phyloP scores from a whole-genome alignment of 2,329 filamentous ascomycete genomes.

The Aureobasidium sp. region DNA sequence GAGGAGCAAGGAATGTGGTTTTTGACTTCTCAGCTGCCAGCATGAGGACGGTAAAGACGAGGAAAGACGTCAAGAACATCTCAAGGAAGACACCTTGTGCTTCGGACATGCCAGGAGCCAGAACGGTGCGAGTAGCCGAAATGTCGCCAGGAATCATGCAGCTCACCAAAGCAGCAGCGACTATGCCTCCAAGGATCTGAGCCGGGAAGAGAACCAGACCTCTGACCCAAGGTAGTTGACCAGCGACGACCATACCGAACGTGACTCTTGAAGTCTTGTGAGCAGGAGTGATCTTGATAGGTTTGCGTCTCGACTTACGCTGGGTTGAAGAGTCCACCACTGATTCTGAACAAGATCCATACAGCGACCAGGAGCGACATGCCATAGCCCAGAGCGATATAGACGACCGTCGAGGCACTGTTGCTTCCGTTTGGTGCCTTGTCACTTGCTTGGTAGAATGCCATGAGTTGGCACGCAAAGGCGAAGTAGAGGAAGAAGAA shows the following conservation, averaged over 20 bases:
- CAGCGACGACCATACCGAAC: constrained; percentile 24
- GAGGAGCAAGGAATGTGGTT: constrained; percentile 24
- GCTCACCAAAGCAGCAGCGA: constrained; percentile 24
- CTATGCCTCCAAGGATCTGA: constrained; percentile 26
- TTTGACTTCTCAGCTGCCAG: constrained; percentile 29
- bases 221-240: constrained; percentile 21
- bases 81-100: constrained; percentile 28
- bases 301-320: constrained; percentile 9
- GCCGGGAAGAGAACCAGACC: constrained; percentile 23
- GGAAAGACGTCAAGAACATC: constrained; percentile 26
- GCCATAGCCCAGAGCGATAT: constrained; percentile 25
- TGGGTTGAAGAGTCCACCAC: constrained; percentile 23
- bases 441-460: constrained; percentile 20
- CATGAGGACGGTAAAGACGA: constrained; percentile 29
- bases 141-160: constrained; percentile 26
- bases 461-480: constrained; percentile 22
- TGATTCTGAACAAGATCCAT: constrained; percentile 25
- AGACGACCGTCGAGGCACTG: constrained; percentile 22
- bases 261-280: constrained; percentile 19
- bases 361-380: constrained; percentile 25
- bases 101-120: constrained; percentile 22
- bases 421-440: constrained; percentile 17
- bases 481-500: constrained; percentile 30
- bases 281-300: background rate
- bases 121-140: constrained; percentile 22